Evolutionary conservation across 352 stramenopile genomes (phyloP).

Genomic region (Phytophthora citricola): DNA sequence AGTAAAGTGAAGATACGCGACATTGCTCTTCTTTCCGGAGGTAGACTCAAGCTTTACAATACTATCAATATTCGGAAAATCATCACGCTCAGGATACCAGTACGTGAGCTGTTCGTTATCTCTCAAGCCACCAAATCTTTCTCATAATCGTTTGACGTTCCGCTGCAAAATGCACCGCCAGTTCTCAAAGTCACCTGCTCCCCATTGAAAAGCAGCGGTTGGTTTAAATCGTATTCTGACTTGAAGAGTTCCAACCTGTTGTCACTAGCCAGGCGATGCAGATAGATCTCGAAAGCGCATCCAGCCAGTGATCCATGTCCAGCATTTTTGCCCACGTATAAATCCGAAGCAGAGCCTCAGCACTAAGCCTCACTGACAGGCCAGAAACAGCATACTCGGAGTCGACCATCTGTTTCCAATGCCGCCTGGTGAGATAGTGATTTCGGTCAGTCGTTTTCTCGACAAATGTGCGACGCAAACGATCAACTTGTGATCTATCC

Average conservation of each 20-base stretch:
- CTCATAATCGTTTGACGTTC: too few relatives aligned
- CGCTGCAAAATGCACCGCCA: too few relatives aligned
- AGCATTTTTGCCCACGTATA: neutral
- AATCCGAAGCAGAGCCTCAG: neutral
- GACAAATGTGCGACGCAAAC: constrained; percentile 20
- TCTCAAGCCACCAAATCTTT: neutral
- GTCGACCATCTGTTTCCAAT: constrained; percentile 24
- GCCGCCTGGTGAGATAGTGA: neutral
- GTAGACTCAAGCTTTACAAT: neutral
- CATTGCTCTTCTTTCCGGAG: neutral
- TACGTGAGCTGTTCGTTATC: neutral
- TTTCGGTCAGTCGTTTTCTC: neutral
- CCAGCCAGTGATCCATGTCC: neutral
- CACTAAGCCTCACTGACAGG: constrained; percentile 7
- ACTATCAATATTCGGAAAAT: neutral
- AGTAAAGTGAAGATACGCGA: neutral
- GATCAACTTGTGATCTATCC: constrained; percentile 18
- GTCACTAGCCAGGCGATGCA: constrained; percentile 10
- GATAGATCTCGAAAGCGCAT: constrained; percentile 1
- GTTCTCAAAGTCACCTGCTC: too few relatives aligned
- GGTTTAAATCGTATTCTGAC: constrained; percentile 12
- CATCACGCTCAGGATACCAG: neutral
- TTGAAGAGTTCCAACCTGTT: constrained; percentile 17
- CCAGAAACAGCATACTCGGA: constrained; percentile 19
- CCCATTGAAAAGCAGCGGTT: too few relatives aligned